phyloP scores from a whole-genome alignment of 305 asterid species.

The Fraxinus baroniana region DNA sequence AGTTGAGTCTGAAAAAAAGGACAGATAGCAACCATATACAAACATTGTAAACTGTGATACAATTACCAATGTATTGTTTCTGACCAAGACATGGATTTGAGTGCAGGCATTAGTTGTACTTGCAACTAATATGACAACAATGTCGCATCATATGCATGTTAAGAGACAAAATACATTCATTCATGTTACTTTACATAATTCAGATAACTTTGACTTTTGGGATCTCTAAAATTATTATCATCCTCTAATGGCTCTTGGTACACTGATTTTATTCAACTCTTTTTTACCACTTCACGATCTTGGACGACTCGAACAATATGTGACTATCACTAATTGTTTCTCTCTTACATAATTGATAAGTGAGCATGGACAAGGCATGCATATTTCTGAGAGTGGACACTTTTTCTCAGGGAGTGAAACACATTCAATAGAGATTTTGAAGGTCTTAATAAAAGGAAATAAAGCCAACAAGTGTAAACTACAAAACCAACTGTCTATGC shows the following conservation, averaged over 20 bases:
- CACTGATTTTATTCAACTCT: background rate
- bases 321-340: background rate
- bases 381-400: background rate
- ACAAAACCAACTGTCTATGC: background rate
- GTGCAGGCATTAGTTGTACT: background rate
- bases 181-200: background rate
- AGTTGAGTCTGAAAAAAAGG: background rate
- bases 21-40: background rate
- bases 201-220: background rate
- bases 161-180: background rate
- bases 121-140: background rate
- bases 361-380: background rate
- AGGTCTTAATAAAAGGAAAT: background rate
- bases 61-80: background rate
- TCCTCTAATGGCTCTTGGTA: constrained; percentile 4
- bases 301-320: background rate
- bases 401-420: background rate
- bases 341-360: background rate
- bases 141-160: background rate
- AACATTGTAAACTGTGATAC: background rate
- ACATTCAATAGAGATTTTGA: background rate
- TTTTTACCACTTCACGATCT: background rate
- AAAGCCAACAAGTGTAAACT: background rate
- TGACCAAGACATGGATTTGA: background rate
- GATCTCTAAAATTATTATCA: background rate